These are phyloP conservation scores for Fraxinus quadrangulata DNA, from an alignment of 257 asterid species.

Conservation along the genomic window DNA sequence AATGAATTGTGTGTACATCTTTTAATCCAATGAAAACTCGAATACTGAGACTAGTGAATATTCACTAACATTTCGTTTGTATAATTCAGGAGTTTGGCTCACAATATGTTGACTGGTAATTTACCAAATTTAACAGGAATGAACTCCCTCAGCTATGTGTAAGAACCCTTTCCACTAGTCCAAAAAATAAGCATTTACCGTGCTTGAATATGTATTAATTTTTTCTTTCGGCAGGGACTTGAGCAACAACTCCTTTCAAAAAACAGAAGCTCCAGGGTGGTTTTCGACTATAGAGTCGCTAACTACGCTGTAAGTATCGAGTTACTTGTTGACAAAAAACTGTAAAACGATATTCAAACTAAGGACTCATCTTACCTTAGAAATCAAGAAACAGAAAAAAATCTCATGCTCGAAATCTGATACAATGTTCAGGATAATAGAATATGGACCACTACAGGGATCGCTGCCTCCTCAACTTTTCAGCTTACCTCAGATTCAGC, in stretches of 20 bases:
- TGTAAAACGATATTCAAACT: not conserved
- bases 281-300: slow-evolving; percentile 66
- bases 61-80: slow-evolving; percentile 4
- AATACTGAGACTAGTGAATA: not conserved
- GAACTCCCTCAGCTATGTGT: too few relatives aligned
- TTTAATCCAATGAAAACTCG: slow-evolving; percentile 3
- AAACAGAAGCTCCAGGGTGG: slow-evolving; percentile 71
- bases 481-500: slow-evolving; percentile 77
- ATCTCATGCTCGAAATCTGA: slow-evolving; percentile 21
- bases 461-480: slow-evolving; percentile 61
- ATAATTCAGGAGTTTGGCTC: slow-evolving; percentile 71
- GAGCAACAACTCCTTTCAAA: slow-evolving; percentile 78
- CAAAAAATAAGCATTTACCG: not conserved
- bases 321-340: not conserved
- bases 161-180: not conserved
- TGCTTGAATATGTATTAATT: not conserved
- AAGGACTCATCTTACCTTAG: slow-evolving; percentile 28
- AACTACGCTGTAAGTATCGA: slow-evolving; percentile 71
- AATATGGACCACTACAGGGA: slow-evolving; percentile 80
- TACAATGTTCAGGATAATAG: slow-evolving; percentile 62
- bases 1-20: slow-evolving; percentile 65
- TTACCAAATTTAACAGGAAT: too few relatives aligned
- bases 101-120: slow-evolving; percentile 55
- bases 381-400: not conserved
- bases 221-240: slow-evolving; percentile 61